Conservation (phyloP, 495 filamentous ascomycete species). For the Aspergillus coremiiformis region DNA sequence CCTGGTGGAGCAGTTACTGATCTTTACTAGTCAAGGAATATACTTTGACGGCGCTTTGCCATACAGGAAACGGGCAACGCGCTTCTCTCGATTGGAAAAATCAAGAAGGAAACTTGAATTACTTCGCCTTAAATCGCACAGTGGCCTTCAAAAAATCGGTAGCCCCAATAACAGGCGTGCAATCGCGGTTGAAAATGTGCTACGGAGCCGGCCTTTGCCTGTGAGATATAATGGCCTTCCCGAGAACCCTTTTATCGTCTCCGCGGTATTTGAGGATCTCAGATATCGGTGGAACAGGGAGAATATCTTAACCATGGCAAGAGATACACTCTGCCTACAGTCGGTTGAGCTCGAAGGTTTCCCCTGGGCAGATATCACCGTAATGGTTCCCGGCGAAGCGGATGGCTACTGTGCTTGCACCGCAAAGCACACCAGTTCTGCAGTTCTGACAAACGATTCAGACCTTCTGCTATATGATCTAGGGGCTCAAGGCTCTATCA, state of each 20-base stretch:
- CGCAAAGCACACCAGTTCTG: conserved; percentile 41
- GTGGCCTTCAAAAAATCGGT: conserved; percentile 1
- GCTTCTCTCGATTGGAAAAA: conserved; percentile 45
- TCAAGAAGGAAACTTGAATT: conserved; percentile 34
- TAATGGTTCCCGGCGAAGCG: conserved; percentile 63
- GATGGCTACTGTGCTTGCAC: conserved; percentile 58
- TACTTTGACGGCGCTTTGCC: conserved; percentile 78
- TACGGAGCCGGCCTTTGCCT: conserved; percentile 20
- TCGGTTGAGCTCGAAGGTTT: conserved; percentile 10
- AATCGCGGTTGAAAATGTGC: conserved; percentile 17
- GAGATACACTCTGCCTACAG: conserved; percentile 1
- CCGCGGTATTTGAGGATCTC: conserved; percentile 59
- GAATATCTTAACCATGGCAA: conserved; percentile 14
- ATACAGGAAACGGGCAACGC: conserved; percentile 43
- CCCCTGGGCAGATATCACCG: conserved; percentile 43
- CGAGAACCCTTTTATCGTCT: conserved; percentile 57
- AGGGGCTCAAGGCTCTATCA: conserved; percentile 47
- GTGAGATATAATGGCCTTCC: conserved; percentile 35
- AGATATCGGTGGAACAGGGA: conserved; percentile 26
- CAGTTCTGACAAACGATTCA: conserved; percentile 62
- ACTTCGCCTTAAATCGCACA: conserved; percentile 18
- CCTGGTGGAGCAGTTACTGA: not conserved
- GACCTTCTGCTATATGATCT: conserved; percentile 66
- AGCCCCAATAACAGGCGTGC: not conserved
- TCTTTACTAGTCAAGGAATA: conserved; percentile 41